A percentile compares a stretch with the other conserved stretches of the same genome.
Evolutionary conservation across 1,284 basidiomycete species (phyloP).

Genomic region (Apiotrichum porosum): DNA sequence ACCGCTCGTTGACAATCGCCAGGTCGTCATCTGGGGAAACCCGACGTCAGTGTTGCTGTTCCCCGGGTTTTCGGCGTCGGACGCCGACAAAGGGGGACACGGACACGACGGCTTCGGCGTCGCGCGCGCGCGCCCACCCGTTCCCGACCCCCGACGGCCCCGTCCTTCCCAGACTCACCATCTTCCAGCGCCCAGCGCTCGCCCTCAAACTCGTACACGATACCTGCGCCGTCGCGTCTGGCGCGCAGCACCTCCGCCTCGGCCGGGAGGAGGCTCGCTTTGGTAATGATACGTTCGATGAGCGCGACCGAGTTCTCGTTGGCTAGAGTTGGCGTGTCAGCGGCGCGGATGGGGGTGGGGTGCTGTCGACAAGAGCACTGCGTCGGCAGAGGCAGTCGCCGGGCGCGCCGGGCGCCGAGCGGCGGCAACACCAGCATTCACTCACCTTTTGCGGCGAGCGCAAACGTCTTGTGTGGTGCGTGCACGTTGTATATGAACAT

Average conservation of each 20-base stretch:
- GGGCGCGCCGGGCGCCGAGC: no score
- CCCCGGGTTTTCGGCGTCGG: no score
- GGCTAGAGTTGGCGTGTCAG: no score
- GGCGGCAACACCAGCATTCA: no score
- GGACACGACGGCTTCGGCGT: no score
- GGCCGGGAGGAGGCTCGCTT: constrained; percentile 21
- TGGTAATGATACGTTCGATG: constrained; percentile 31
- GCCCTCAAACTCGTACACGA: constrained; percentile 47
- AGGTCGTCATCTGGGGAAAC: constrained; percentile 50
- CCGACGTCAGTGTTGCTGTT: no score
- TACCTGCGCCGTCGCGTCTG: constrained; percentile 28
- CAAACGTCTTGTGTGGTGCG: constrained; percentile 36
- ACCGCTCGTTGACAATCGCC: constrained; percentile 45
- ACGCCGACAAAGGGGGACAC: no score
- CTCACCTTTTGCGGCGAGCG: constrained; percentile 16
- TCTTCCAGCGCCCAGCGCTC: constrained; percentile 45
- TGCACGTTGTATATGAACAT: constrained; percentile 48
- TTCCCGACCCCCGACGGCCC: no score
- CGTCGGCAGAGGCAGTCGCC: not conserved
- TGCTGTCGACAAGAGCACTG: not conserved
- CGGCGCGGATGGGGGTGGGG: not conserved
- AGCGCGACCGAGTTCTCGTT: constrained; percentile 30
- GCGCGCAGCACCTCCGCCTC: constrained; percentile 17
- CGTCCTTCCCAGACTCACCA: no score
- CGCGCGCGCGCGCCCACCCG: no score